Percentiles rank a stretch among this genome's conserved stretches.
Evolutionary conservation across 2,329 filamentous ascomycete species (phyloP).

Genomic region (Epichloe amarillans): DNA sequence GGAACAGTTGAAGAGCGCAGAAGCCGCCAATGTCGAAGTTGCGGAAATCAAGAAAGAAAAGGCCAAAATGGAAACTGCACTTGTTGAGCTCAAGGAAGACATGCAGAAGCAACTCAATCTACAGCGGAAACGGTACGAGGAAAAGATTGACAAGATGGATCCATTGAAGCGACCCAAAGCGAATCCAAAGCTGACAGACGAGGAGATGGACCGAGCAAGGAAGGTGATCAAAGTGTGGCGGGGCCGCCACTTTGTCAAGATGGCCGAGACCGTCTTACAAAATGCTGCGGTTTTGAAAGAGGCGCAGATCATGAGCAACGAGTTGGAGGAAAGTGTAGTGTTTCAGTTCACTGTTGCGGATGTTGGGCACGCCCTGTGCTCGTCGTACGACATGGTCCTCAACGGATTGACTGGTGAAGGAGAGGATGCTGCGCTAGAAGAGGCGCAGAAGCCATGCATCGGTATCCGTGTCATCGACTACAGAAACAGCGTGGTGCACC

Average conservation of each 20-base stretch:
- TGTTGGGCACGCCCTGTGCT: conserved; percentile 74
- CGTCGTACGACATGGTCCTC: conserved; percentile 91
- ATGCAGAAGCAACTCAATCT: conserved; percentile 77
- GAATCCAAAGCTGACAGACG: conserved; percentile 52
- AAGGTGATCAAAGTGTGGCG: conserved; percentile 63
- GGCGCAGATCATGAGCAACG: conserved; percentile 94
- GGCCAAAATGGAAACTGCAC: conserved; percentile 66
- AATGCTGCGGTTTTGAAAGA: conserved; percentile 83
- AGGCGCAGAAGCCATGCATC: conserved; percentile 76
- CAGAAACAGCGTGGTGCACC: conserved; percentile 68
- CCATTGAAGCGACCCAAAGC: conserved; percentile 47
- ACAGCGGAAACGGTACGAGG: conserved; percentile 75
- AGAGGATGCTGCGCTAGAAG: conserved; percentile 66
- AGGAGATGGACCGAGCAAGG: conserved; percentile 58
- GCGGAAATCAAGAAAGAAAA: conserved; percentile 79
- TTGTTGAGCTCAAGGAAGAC: conserved; percentile 67
- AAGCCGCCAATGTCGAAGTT: conserved; percentile 62
- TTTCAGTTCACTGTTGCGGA: conserved; percentile 95
- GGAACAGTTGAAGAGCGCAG: conserved; percentile 61
- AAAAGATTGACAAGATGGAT: conserved; percentile 65
- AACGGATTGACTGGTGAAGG: conserved; percentile 83
- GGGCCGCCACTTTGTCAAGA: conserved; percentile 73
- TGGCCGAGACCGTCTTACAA: conserved; percentile 85
- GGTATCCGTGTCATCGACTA: conserved; percentile 86
- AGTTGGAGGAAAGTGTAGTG: conserved; percentile 81